Evolutionary conservation across 1,284 basidiomycete genomes (phyloP).

Genomic region (Trametes polyzona): DNA sequence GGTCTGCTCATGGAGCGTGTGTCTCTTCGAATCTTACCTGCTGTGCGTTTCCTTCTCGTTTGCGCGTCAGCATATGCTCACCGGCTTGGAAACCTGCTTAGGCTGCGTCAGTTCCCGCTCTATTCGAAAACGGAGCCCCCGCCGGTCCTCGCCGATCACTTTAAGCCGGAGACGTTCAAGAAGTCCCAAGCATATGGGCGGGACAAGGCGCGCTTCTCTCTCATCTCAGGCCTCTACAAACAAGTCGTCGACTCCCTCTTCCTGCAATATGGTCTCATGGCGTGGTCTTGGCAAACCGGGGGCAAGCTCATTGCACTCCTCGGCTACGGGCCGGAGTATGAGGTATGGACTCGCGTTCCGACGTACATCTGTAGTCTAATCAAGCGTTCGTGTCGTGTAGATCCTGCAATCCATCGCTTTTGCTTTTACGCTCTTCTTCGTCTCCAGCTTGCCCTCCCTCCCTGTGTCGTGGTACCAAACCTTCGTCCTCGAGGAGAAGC

Average conservation of each 20-base stretch:
- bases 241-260: constrained; percentile 74
- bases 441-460: constrained; percentile 71
- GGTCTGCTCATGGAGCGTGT: constrained; percentile 77
- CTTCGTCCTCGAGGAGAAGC: constrained; percentile 93
- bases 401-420: constrained; percentile 87
- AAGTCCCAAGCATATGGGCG: constrained; percentile 92
- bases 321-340: constrained; percentile 69
- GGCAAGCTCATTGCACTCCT: constrained; percentile 54
- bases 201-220: constrained; percentile 88
- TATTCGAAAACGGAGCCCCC: constrained; percentile 85
- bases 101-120: constrained; percentile 82
- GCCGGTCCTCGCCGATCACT: constrained; percentile 71
- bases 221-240: constrained; percentile 76
- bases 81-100: constrained; percentile 31
- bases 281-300: constrained; percentile 75
- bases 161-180: constrained; percentile 74
- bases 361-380: no score
- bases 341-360: no score
- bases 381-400: no score
- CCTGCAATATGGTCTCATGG: constrained; percentile 79
- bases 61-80: neutral
- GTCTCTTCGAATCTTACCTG: constrained; percentile 83
- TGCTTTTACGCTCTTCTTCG: constrained; percentile 65
- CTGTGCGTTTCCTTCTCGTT: constrained; percentile 51
- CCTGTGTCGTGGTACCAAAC: constrained; percentile 85